Evolutionary conservation across 2,329 filamentous ascomycete genomes (phyloP), one percentile per base, ranked within the genome.

Genomic region (Talaromyces sp.): DNA sequence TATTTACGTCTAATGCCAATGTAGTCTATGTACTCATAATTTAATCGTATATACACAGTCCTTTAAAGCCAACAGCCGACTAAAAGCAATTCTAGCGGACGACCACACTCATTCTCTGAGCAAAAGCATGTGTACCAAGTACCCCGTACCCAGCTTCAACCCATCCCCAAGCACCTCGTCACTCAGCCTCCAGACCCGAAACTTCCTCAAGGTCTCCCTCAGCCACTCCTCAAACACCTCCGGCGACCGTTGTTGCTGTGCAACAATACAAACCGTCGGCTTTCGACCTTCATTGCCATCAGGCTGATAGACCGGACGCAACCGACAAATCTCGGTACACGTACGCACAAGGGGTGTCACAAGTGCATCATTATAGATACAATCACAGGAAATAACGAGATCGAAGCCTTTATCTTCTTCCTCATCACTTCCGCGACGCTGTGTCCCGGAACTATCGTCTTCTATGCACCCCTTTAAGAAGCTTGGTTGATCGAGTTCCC

Each of bases 341-440:
- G 90, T 89, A 63, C 87, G 83, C n/a, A 94, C 89, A 44, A 97
- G 83, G 0, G 92, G 91, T 39, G 83, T 77, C 20, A 97, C 84
- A 3, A 97, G 82, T 2, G 88, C 84, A 60, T 96, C 90, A 73
- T 97, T 99, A 78, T 95, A 99, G 62, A 99, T 88, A 72, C 92
- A 97, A 72, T 99, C 94, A 67, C 91, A 96, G 3, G 91, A 91
- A 32, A 97, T 70, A 10, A 97, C 78, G 13, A 86, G 74, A 65
- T 95, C 88, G 60, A 94, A 87, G 52, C 81, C 80, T 3, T 51
- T 57, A 42, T 69, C 65, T 62, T 67, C 40, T 58, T 66, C 53
- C 36, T 67, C 49, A 57, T 65, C 52, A 14, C 52, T 41, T 7
- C 24, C 45, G 13, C 46, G 42, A 9, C 24, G 32, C 17, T 44